Evolutionary conservation across 176 grass and related monocot species (phyloP).

Genomic region (Oryza australiensis): DNA sequence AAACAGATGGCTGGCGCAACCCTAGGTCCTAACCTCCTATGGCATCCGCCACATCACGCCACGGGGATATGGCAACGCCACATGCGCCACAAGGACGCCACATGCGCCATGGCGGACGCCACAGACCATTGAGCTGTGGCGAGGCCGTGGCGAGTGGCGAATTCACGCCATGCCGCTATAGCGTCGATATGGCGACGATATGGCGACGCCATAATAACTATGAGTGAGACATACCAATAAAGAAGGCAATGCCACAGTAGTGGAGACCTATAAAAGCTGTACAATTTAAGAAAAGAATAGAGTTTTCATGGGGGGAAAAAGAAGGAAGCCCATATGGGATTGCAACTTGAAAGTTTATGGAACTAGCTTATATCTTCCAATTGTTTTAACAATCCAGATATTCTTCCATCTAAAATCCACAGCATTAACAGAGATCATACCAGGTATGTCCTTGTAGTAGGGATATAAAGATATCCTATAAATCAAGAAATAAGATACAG

Average conservation of each 20-base stretch:
- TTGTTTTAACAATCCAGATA: slow-evolving; percentile 4
- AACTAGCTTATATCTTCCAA: slow-evolving; percentile 17
- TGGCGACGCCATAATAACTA: no score
- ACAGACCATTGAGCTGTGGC: no score
- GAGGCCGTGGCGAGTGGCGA: no score
- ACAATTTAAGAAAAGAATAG: neutral
- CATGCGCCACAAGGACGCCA: no score
- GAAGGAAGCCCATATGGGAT: neutral
- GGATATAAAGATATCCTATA: slow-evolving; percentile 14
- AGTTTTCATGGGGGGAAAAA: neutral
- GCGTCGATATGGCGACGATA: no score
- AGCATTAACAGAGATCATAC: neutral
- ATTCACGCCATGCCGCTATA: no score
- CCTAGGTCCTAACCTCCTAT: no score
- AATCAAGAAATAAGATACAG: slow-evolving; percentile 21
- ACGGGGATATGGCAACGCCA: no score
- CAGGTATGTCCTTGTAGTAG: neutral
- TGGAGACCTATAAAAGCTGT: slow-evolving; percentile 7
- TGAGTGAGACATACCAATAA: neutral
- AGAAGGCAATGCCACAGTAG: neutral
- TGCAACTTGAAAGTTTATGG: neutral
- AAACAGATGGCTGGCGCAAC: no score
- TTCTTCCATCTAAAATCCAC: neutral
- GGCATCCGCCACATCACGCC: no score
- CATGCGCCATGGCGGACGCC: no score